phyloP scores from a whole-genome alignment of 805 yeast genomes.

The Pichia membranifaciens region DNA sequence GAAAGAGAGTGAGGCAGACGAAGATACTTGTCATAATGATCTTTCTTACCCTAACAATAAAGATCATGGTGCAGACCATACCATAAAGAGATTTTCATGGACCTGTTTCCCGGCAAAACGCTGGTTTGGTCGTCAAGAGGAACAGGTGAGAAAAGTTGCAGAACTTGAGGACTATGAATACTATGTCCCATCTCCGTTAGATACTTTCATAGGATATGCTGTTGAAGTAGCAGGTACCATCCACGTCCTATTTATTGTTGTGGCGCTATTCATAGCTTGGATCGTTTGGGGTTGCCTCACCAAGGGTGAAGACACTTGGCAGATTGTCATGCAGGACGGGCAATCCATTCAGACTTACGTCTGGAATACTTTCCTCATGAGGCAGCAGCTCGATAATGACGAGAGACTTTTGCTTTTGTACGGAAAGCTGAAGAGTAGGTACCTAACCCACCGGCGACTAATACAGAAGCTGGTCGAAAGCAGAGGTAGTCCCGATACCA shows the following conservation, averaged over 20 bases:
- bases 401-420: slow-evolving; percentile 24
- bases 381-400: slow-evolving; percentile 32
- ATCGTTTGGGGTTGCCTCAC: slow-evolving; percentile 22
- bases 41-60: too few relatives aligned
- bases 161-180: slow-evolving; percentile 11
- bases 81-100: too few relatives aligned
- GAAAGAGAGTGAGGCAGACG: background rate
- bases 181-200: slow-evolving; percentile 10
- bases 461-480: slow-evolving; percentile 4
- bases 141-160: background rate
- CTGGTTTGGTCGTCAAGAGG: background rate
- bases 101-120: too few relatives aligned
- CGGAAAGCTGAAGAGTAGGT: slow-evolving; percentile 29
- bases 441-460: slow-evolving; percentile 20
- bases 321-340: slow-evolving; percentile 38
- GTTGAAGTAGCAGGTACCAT: slow-evolving; percentile 18
- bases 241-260: slow-evolving; percentile 23
- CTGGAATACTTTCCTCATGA: slow-evolving; percentile 37
- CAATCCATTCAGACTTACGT: slow-evolving; percentile 35
- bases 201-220: slow-evolving; percentile 9
- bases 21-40: too few relatives aligned
- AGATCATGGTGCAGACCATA: too few relatives aligned
- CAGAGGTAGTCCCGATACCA: background rate
- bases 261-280: slow-evolving; percentile 22
- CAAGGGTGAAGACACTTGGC: slow-evolving; percentile 33